Conservation (phyloP, 2,329 filamentous ascomycete genomes). For the Fusarium keratoplasticum region DNA sequence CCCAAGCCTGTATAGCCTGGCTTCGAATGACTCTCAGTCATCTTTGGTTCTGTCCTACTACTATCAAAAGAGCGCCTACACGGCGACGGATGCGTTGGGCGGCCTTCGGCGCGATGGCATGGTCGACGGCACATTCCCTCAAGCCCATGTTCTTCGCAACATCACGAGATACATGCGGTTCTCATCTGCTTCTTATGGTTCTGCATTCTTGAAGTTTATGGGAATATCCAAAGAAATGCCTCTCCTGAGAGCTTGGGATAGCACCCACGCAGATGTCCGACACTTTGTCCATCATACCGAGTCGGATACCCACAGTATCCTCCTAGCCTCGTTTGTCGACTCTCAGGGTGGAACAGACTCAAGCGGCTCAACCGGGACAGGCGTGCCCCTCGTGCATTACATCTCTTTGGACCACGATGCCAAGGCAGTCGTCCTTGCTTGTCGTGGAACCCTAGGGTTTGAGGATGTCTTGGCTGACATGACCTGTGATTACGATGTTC, state of each 20-base stretch:
- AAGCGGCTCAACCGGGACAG: slow-evolving; percentile 72
- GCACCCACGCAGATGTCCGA: slow-evolving; percentile 69
- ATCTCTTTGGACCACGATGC: slow-evolving; percentile 78
- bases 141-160: slow-evolving; percentile 69
- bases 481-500: slow-evolving; percentile 78
- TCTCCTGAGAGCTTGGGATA: slow-evolving; percentile 55
- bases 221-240: slow-evolving; percentile 68
- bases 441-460: slow-evolving; percentile 78
- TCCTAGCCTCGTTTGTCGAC: slow-evolving; percentile 78
- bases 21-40: slow-evolving; percentile 66
- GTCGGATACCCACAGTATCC: slow-evolving; percentile 66
- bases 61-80: slow-evolving; percentile 61
- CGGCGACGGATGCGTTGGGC: slow-evolving; percentile 60
- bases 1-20: slow-evolving; percentile 71
- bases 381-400: slow-evolving; percentile 79
- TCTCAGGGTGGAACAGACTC: slow-evolving; percentile 74
- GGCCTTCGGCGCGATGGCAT: slow-evolving; percentile 64
- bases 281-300: slow-evolving; percentile 74
- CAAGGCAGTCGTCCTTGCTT: slow-evolving; percentile 78
- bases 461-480: slow-evolving; percentile 80
- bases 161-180: slow-evolving; percentile 75
- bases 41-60: slow-evolving; percentile 65
- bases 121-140: slow-evolving; percentile 69
- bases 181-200: slow-evolving; percentile 74
- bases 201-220: slow-evolving; percentile 71